Conservation (phyloP, 1,139 yeast genomes). For the Kodamaea fungicola region DNA sequence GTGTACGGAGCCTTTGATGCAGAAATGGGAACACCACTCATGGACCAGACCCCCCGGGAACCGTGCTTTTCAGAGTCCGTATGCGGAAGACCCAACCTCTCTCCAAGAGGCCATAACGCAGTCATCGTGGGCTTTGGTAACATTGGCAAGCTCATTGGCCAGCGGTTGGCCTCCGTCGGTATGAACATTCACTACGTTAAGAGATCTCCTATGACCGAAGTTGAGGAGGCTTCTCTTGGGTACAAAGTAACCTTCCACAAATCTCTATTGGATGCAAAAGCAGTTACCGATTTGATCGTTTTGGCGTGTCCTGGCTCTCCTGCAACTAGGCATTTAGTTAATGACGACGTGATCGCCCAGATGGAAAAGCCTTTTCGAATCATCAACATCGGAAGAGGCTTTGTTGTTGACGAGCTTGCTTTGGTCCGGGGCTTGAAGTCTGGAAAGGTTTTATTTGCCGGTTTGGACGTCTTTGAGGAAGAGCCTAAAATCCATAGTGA, state of each 20-base stretch:
- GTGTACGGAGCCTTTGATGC: conserved; percentile 14
- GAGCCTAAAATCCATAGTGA: conserved; percentile 21
- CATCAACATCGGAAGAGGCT: conserved; percentile 24
- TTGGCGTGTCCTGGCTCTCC: conserved; percentile 27
- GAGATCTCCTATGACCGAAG: conserved; percentile 43
- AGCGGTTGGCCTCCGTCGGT: conserved; percentile 54
- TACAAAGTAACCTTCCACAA: conserved; percentile 44
- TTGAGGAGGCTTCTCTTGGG: conserved; percentile 35
- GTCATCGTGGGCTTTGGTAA: conserved; percentile 78
- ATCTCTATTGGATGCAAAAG: conserved; percentile 13
- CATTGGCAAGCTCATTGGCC: conserved; percentile 67
- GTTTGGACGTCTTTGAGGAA: conserved; percentile 23
- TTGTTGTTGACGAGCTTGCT: conserved; percentile 22
- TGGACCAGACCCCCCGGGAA: conserved; percentile 7
- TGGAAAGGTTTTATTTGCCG: conserved; percentile 24
- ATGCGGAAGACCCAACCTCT: conserved; percentile 31
- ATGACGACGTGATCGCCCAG: conserved; percentile 10
- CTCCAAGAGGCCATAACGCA: conserved; percentile 58
- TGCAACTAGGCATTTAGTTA: conserved; percentile 18
- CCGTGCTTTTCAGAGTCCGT: conserved; percentile 27
- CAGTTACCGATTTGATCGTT: conserved; percentile 21
- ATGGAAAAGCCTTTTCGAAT: conserved; percentile 19
- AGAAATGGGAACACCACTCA: conserved; percentile 8
- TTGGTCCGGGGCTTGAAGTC: conserved; percentile 20
- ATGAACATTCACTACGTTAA: conserved; percentile 67